Conservation (phyloP, 2,329 filamentous ascomycete species). For the Pseudogymnoascus sp. region DNA sequence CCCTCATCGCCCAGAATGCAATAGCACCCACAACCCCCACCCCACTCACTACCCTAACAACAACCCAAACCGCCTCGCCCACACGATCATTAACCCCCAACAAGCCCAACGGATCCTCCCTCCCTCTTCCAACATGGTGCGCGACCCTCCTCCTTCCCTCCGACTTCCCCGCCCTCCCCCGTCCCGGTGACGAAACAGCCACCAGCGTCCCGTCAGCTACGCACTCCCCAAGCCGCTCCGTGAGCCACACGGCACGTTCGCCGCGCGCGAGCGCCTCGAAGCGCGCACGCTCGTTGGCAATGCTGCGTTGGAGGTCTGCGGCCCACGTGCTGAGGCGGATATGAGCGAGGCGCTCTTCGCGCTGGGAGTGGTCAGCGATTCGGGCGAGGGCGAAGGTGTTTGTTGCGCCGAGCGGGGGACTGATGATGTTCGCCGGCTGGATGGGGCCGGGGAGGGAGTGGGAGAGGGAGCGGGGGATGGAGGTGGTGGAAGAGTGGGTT, state of each 20-base stretch:
- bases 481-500: neutral
- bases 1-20: slow-evolving; percentile 50
- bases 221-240: slow-evolving; percentile 58
- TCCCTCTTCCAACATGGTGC: slow-evolving; percentile 13
- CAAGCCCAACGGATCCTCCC: slow-evolving; percentile 71
- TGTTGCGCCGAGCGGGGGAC: slow-evolving; percentile 23
- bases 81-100: slow-evolving; percentile 62
- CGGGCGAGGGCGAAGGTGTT: slow-evolving; percentile 53
- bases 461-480: slow-evolving; percentile 23
- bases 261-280: slow-evolving; percentile 56
- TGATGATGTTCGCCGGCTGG: slow-evolving; percentile 25
- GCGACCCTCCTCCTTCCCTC: slow-evolving; percentile 17
- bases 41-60: slow-evolving; percentile 67
- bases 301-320: slow-evolving; percentile 66
- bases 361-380: slow-evolving; percentile 50
- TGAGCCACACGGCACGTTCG: slow-evolving; percentile 63
- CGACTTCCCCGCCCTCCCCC: slow-evolving; percentile 15
- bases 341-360: slow-evolving; percentile 55
- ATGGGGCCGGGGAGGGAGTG: slow-evolving; percentile 28
- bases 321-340: slow-evolving; percentile 78
- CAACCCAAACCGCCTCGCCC: slow-evolving; percentile 55
- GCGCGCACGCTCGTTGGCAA: slow-evolving; percentile 63
- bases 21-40: slow-evolving; percentile 68
- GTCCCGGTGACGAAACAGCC: slow-evolving; percentile 35
- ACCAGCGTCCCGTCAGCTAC: slow-evolving; percentile 58